These are phyloP conservation scores for Ettlia oleoabundans DNA, from an alignment of 139 green algal species.

Conservation along the genomic window DNA sequence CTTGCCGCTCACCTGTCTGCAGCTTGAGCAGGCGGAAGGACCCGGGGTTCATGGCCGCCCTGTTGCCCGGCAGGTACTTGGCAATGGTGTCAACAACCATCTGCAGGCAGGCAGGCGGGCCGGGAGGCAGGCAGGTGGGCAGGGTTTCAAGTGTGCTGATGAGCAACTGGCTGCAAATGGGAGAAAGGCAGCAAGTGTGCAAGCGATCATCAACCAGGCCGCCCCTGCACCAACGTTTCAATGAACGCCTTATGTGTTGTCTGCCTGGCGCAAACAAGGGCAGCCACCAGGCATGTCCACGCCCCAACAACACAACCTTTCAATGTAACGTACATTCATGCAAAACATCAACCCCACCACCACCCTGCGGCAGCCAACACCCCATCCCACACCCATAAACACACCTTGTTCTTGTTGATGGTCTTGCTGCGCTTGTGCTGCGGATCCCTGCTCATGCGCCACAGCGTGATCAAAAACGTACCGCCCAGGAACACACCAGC, in stretches of 20 bases:
- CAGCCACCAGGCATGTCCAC: background rate
- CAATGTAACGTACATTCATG: background rate
- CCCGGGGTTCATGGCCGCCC: constrained; percentile 60
- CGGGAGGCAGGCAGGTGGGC: background rate
- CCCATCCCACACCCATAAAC: background rate
- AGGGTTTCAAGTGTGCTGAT: background rate
- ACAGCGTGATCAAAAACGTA: constrained; percentile 59
- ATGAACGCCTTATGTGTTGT: no score
- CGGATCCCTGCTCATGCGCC: constrained; percentile 43
- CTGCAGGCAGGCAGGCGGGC: constrained; percentile 24
- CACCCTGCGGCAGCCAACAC: constrained; percentile 15
- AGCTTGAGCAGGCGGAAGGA: constrained; percentile 45
- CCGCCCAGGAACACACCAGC: constrained; percentile 49
- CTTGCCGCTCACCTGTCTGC: constrained; percentile 7
- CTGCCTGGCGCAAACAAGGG: no score
- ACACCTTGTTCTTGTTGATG: constrained; percentile 72
- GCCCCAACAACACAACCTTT: background rate
- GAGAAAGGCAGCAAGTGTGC: no score
- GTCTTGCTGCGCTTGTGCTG: constrained; percentile 63
- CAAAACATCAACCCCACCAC: background rate
- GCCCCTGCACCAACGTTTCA: no score
- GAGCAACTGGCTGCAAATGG: no score
- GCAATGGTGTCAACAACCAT: constrained; percentile 76
- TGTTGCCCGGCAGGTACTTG: constrained; percentile 75
- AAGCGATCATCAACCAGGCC: no score